These are phyloP conservation scores for Alnus rubra DNA, from an alignment of 306 rosid species.

Conservation along the genomic window DNA sequence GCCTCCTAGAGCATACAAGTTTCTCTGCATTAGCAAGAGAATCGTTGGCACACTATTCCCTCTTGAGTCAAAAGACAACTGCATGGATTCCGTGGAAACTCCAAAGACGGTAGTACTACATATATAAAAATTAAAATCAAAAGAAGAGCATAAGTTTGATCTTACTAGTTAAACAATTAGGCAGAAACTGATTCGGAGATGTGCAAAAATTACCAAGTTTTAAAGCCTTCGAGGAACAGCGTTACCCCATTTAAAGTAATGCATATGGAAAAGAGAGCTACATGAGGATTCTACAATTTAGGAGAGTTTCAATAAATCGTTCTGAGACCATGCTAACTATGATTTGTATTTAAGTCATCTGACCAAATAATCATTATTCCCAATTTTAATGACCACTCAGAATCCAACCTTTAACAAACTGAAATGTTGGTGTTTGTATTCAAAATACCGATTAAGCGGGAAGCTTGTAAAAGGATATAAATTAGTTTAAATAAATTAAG, in stretches of 20 bases:
- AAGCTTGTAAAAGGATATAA: background rate
- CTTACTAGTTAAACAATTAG: conserved; percentile 13
- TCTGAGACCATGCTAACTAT: background rate
- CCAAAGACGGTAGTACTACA: conserved; percentile 86
- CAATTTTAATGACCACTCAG: background rate
- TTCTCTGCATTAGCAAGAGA: conserved; percentile 80
- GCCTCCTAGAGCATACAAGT: conserved; percentile 79
- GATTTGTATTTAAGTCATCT: background rate
- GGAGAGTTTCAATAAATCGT: background rate
- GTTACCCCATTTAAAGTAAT: background rate
- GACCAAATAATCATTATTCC: background rate
- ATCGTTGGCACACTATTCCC: conserved; percentile 95
- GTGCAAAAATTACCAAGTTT: background rate
- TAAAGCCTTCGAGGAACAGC: background rate
- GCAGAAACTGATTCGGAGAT: background rate
- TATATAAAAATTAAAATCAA: conserved; percentile 22
- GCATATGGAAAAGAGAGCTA: background rate
- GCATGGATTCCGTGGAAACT: conserved; percentile 96
- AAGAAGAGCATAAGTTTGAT: conserved; percentile 10
- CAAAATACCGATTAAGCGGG: background rate
- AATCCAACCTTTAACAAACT: background rate
- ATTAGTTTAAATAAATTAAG: no score
- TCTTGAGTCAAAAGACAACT: conserved; percentile 77
- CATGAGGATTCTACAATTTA: conserved; percentile 1
- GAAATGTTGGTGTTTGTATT: background rate